phyloP scores from a whole-genome alignment of 257 asterid species.

The Capsicum baccatum region DNA sequence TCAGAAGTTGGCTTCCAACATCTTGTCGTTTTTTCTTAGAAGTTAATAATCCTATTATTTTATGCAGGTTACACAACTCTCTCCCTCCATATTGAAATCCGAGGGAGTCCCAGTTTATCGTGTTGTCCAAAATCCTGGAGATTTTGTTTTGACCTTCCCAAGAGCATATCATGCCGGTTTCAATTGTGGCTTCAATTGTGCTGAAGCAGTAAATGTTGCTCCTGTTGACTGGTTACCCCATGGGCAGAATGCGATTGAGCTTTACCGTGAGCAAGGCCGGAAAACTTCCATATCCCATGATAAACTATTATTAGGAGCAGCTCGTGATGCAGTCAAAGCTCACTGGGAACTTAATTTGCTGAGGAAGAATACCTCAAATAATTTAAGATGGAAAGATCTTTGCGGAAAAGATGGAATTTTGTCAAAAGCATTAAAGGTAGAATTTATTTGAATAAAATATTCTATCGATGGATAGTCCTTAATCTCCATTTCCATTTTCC shows the following conservation, averaged over 20 bases:
- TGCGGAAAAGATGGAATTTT: slow-evolving; percentile 93
- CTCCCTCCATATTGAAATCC: slow-evolving; percentile 76
- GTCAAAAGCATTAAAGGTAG: slow-evolving; percentile 83
- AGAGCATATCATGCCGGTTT: slow-evolving; percentile 99
- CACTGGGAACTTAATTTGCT: slow-evolving; percentile 90
- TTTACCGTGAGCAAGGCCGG: slow-evolving; percentile 77
- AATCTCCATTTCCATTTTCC: slow-evolving; percentile 3
- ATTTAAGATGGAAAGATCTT: slow-evolving; percentile 87
- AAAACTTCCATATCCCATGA: slow-evolving; percentile 94
- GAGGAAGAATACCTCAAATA: slow-evolving; percentile 66
- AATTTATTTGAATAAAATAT: neutral
- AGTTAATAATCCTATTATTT: neutral
- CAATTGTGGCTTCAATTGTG: slow-evolving; percentile 94
- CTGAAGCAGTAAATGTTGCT: slow-evolving; percentile 99
- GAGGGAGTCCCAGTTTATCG: slow-evolving; percentile 97
- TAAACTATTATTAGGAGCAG: slow-evolving; percentile 95
- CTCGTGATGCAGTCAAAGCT: slow-evolving; percentile 96
- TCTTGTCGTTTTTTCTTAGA: neutral
- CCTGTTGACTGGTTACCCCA: slow-evolving; percentile 99
- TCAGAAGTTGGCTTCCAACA: neutral
- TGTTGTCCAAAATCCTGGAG: slow-evolving; percentile 92
- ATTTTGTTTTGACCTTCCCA: slow-evolving; percentile 95
- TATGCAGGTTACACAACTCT: slow-evolving; percentile 91
- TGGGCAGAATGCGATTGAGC: slow-evolving; percentile 95
- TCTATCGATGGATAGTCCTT: neutral